Base-by-base conservation (phyloP, 1,139 yeast genomes). In the Geotrichum histeridarum region DNA sequence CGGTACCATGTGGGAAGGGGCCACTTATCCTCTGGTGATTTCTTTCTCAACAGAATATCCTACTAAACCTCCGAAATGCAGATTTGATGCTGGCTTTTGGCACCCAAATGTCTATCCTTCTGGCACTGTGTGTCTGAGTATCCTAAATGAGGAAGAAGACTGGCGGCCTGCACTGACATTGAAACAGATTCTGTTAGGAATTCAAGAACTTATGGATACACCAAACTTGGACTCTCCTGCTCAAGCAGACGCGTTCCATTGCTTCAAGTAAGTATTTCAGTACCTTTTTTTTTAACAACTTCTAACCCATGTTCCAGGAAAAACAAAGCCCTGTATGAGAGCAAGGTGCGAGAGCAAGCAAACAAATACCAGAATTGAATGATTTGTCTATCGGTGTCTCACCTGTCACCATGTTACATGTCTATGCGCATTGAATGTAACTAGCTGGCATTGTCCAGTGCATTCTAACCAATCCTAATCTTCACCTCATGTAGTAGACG, bases 161-260 rank as follows among this genome's bases (percentile, higher is more conserved):
- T 94, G 99, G 99, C 81, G 96, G 67, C 99, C 99, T 1, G 96
- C 97, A 8, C 85, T 93, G 61, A 89, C 96, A 14, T 73, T 94
- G 64, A 90, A 89, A 67, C 96, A 93, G 68, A 85, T 94, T 57
- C 83, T 87, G 3, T 74, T 90, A 61, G 99, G 99, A 8, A 84
- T 94, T 53, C 99, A 94, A 70, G 97, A 91, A 68, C 77, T 94
- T 56, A 76, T 94, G 60, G 89, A 86, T 65, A 79, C 83, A 33
- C 99, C 99, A 36, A 94, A 94, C 67, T 94, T 96, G 33, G 84
- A 86, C 57, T 89, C 97, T 0, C 99, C 99, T 1, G 99, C 99
- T 0, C 99, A 93, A 70, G 95, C 89, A 61, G 95, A 95, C 2
- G 98, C 99, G 1, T 94, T 91, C 85, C 82, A 84, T 66, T 88